These are phyloP conservation scores for Schizonepeta tenuifolia DNA, from an alignment of 257 asterid species.

Conservation along the genomic window DNA sequence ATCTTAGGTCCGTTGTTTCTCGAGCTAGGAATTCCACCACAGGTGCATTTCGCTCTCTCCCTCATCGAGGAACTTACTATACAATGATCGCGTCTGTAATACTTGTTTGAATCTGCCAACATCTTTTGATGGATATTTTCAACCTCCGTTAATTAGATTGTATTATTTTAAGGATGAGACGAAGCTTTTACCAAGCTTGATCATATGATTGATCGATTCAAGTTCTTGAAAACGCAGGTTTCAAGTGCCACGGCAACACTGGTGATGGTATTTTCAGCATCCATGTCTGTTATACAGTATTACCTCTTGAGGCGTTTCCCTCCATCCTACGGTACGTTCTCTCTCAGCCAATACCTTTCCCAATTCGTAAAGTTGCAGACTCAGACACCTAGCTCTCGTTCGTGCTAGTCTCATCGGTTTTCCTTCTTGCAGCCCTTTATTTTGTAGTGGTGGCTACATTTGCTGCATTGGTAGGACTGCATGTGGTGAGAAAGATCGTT, in stretches of 20 bases:
- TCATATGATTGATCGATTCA: background rate
- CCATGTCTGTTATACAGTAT: constrained; percentile 69
- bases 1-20: constrained; percentile 61
- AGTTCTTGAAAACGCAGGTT: constrained; percentile 43
- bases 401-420: background rate
- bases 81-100: background rate
- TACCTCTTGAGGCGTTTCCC: constrained; percentile 63
- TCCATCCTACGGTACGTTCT: constrained; percentile 48
- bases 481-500: constrained; percentile 59
- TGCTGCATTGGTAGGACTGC: constrained; percentile 64
- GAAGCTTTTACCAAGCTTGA: background rate
- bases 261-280: constrained; percentile 57
- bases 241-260: constrained; percentile 69
- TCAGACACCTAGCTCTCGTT: background rate
- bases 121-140: background rate
- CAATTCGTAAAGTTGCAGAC: background rate
- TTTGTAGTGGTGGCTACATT: constrained; percentile 52
- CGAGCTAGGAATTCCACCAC: constrained; percentile 69
- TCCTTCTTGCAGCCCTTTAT: constrained; percentile 52
- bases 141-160: background rate
- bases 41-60: constrained; percentile 39
- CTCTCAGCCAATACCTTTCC: background rate
- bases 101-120: background rate
- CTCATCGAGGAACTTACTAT: background rate
- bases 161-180: background rate